phyloP scores from a whole-genome alignment of 352 stramenopile species.

The Pythium utonaiense region DNA sequence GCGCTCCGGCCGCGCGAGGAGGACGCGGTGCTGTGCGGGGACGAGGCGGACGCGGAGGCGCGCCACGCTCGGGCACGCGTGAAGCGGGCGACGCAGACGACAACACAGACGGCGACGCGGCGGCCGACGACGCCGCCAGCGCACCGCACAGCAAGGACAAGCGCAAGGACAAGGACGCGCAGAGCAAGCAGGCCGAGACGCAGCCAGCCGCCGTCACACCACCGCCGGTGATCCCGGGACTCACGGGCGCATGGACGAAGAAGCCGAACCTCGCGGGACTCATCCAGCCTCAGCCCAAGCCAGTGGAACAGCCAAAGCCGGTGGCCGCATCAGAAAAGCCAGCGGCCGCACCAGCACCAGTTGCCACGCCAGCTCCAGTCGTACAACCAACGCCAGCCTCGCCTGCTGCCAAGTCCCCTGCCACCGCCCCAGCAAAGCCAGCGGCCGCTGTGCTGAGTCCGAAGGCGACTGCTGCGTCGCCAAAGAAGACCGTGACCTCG shows the following conservation, averaged over 20 bases:
- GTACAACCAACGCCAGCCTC: constrained; percentile 1
- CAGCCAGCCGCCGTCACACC: constrained; percentile 28
- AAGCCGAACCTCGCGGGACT: constrained; percentile 25
- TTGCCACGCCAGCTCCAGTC: background rate
- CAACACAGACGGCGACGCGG: constrained; percentile 32
- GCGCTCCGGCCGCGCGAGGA: constrained; percentile 36
- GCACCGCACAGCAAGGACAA: constrained; percentile 5
- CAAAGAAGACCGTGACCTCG: constrained; percentile 19
- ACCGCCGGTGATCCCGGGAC: constrained; percentile 23
- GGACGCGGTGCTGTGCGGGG: constrained; percentile 37
- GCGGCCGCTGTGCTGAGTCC: constrained; percentile 5
- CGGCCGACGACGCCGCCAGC: constrained; percentile 16
- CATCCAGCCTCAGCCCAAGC: constrained; percentile 14
- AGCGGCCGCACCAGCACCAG: background rate
- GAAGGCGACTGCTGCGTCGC: constrained; percentile 11
- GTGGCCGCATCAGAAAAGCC: constrained; percentile 11
- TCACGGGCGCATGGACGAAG: constrained; percentile 30
- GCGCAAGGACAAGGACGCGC: constrained; percentile 42
- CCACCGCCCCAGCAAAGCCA: background rate
- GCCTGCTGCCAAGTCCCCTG: background rate
- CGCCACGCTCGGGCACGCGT: constrained; percentile 27
- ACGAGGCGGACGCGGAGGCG: constrained; percentile 36
- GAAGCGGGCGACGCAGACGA: constrained; percentile 55
- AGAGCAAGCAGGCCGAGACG: constrained; percentile 31
- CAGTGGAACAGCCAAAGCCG: constrained; percentile 20